Evolutionary conservation across 371 early-diverging fungal genomes (phyloP).

Genomic region (Nematocida parisii): DNA sequence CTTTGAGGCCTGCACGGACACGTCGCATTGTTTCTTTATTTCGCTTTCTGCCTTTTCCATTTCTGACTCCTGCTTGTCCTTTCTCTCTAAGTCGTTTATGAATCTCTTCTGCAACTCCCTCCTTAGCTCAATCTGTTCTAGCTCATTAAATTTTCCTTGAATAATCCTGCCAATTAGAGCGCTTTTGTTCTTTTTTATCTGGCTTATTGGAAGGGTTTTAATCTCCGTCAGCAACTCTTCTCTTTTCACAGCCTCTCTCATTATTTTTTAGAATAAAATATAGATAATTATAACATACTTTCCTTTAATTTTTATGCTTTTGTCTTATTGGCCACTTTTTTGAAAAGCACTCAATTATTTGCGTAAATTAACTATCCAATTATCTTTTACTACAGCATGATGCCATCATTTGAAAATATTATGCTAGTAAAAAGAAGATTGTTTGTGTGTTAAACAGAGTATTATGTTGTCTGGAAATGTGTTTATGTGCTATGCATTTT

Average conservation of each 20-base stretch:
- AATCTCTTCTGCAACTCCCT: slow-evolving; percentile 43
- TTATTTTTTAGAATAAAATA: slow-evolving; percentile 36
- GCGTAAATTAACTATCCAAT: background rate
- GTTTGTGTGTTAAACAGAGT: too few relatives aligned
- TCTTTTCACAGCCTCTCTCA: background rate
- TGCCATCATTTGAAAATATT: too few relatives aligned
- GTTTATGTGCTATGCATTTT: too few relatives aligned
- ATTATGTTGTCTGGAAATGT: too few relatives aligned
- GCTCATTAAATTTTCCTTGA: slow-evolving; percentile 3
- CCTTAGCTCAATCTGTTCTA: slow-evolving; percentile 31
- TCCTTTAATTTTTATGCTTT: background rate
- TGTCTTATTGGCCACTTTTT: background rate
- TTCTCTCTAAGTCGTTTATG: slow-evolving; percentile 19
- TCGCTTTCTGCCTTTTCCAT: slow-evolving; percentile 23
- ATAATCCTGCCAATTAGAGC: slow-evolving; percentile 14
- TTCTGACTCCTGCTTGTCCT: background rate
- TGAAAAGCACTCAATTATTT: background rate
- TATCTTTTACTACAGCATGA: too few relatives aligned
- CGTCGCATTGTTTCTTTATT: slow-evolving; percentile 22
- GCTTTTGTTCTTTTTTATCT: slow-evolving; percentile 35
- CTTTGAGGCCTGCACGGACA: slow-evolving; percentile 2
- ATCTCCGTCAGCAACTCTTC: slow-evolving; percentile 24
- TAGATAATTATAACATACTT: background rate
- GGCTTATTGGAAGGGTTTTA: slow-evolving; percentile 5
- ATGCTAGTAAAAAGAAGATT: too few relatives aligned